Conservation (phyloP, 2,329 filamentous ascomycete species). For the Aureobasidium sp. region DNA sequence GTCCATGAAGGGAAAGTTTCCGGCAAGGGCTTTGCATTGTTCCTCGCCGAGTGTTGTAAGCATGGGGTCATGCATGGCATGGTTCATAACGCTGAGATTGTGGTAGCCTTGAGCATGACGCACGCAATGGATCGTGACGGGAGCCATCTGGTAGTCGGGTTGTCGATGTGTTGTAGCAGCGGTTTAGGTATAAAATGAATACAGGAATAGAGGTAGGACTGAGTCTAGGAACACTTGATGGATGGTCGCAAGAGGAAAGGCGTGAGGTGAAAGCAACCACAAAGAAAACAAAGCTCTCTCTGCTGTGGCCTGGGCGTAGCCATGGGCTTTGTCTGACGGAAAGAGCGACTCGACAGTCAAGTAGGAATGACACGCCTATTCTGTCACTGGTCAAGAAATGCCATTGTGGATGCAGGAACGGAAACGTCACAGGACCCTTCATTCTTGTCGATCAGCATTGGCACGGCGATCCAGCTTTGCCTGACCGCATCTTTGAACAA, state of each 20-base stretch:
- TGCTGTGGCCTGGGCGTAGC: not conserved
- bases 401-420: not conserved
- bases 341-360: not conserved
- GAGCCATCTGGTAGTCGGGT: not conserved
- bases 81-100: conserved; percentile 66
- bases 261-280: not conserved
- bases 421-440: conserved; percentile 1
- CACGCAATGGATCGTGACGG: conserved; percentile 55
- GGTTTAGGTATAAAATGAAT: not conserved
- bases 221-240: not conserved
- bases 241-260: not conserved
- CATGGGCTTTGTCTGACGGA: not conserved
- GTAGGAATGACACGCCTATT: conserved; percentile 3
- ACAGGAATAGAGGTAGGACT: not conserved
- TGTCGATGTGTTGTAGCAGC: not conserved
- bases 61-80: conserved; percentile 66
- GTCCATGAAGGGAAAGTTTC: conserved; percentile 57
- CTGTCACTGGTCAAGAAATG: not conserved
- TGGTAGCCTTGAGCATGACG: conserved; percentile 72
- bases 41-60: conserved; percentile 68
- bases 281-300: not conserved
- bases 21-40: conserved; percentile 62
- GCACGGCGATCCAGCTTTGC: not conserved
- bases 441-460: conserved; percentile 4
- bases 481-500: not conserved